These are phyloP conservation scores for Penicillium ochrochloron DNA, from an alignment of 495 filamentous ascomycete genomes.

Conservation along the genomic window DNA sequence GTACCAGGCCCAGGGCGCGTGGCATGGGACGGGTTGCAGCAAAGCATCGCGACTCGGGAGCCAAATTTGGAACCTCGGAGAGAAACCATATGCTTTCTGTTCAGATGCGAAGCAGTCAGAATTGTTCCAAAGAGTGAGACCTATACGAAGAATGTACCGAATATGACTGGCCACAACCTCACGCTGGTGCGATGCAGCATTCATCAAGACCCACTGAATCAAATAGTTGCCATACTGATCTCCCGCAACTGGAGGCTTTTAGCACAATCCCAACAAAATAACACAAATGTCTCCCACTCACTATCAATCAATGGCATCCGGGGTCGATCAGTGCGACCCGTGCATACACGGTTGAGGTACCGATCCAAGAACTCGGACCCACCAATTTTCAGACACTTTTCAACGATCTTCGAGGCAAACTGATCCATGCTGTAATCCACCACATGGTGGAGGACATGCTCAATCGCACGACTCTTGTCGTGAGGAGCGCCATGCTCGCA, in stretches of 20 bases:
- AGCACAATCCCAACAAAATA: neutral
- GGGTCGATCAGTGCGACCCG: conserved; percentile 85
- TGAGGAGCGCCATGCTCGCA: conserved; percentile 94
- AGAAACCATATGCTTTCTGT: conserved; percentile 96
- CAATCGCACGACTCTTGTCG: conserved; percentile 90
- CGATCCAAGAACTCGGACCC: conserved; percentile 87
- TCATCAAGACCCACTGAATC: conserved; percentile 93
- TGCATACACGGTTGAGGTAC: conserved; percentile 92
- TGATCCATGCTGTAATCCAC: conserved; percentile 99
- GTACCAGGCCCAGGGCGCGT: conserved; percentile 85
- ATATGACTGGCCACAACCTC: conserved; percentile 93
- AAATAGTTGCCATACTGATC: conserved; percentile 99
- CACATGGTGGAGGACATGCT: conserved; percentile 90
- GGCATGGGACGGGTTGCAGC: conserved; percentile 86
- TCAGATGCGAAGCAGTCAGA: conserved; percentile 10
- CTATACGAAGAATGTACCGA: conserved; percentile 50
- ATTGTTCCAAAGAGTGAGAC: neutral
- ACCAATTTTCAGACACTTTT: conserved; percentile 98
- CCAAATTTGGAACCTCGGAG: conserved; percentile 98
- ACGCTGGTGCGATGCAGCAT: conserved; percentile 82
- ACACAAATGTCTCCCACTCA: conserved; percentile 42
- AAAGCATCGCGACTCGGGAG: conserved; percentile 97
- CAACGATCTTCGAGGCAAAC: conserved; percentile 98
- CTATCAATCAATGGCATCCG: conserved; percentile 97
- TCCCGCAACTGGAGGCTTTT: conserved; percentile 69